phyloP scores from a whole-genome alignment of 2,329 filamentous ascomycete species.

The Phialophora verrucosa region DNA sequence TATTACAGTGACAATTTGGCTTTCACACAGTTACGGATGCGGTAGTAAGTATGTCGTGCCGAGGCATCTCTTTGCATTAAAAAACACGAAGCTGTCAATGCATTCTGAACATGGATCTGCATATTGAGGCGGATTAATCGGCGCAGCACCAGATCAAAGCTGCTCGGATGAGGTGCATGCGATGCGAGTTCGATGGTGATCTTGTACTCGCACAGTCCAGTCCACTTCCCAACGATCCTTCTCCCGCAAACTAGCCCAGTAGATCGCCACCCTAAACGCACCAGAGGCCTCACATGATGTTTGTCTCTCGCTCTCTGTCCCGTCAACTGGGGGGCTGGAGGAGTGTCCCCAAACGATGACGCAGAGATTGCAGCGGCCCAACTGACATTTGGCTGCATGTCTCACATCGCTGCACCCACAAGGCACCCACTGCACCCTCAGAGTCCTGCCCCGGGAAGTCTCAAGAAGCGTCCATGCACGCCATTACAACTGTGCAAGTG shows the following conservation, averaged over 20 bases:
- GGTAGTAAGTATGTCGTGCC: background rate
- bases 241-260: too few relatives aligned
- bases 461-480: background rate
- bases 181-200: background rate
- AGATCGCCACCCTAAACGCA: too few relatives aligned
- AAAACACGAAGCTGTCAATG: background rate
- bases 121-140: background rate
- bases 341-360: background rate
- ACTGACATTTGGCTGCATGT: background rate
- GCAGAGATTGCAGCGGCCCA: background rate
- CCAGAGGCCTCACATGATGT: background rate
- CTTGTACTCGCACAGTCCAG: too few relatives aligned
- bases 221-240: too few relatives aligned
- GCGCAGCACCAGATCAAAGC: background rate
- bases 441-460: background rate
- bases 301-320: too few relatives aligned
- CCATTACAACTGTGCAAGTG: background rate
- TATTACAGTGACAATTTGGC: background rate
- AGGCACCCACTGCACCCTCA: background rate
- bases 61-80: too few relatives aligned
- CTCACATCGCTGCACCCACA: background rate
- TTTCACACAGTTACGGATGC: background rate
- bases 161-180: background rate
- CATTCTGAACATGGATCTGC: background rate
- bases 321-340: background rate